phyloP scores from a whole-genome alignment of 1,284 basidiomycete species.

The Coriolopsis trogii region DNA sequence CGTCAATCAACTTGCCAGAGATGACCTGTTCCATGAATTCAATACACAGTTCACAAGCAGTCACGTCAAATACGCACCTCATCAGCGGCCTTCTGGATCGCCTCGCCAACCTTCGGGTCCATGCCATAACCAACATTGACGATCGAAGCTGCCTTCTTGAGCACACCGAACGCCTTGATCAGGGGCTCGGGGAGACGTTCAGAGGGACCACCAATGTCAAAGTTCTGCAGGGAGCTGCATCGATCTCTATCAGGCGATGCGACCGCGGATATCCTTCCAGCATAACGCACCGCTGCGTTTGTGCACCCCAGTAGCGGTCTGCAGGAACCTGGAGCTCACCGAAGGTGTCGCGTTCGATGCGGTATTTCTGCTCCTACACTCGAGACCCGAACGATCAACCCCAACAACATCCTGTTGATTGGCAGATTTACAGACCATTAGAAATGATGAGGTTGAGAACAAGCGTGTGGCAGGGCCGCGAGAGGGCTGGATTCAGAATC shows the following conservation, averaged over 20 bases:
- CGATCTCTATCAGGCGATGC: slow-evolving; percentile 45
- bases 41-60: not conserved
- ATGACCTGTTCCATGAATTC: slow-evolving; percentile 69
- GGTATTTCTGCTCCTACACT: slow-evolving; percentile 53
- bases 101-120: slow-evolving; percentile 86
- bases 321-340: slow-evolving; percentile 93
- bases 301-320: slow-evolving; percentile 98
- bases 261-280: slow-evolving; percentile 3
- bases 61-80: slow-evolving; percentile 59
- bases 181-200: slow-evolving; percentile 94
- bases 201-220: slow-evolving; percentile 94
- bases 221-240: slow-evolving; percentile 92
- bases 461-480: slow-evolving; percentile 30
- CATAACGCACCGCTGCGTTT: slow-evolving; percentile 84
- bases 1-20: slow-evolving; percentile 90
- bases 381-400: not conserved
- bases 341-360: slow-evolving; percentile 85
- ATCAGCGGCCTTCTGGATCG: slow-evolving; percentile 93
- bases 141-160: slow-evolving; percentile 96
- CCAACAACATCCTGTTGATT: too few relatives aligned
- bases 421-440: slow-evolving; percentile 45
- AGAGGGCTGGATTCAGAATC: slow-evolving; percentile 29
- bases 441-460: slow-evolving; percentile 41
- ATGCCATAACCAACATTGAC: slow-evolving; percentile 93
- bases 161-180: slow-evolving; percentile 96